Evolutionary conservation across 306 rosid genomes (phyloP), one percentile per base, ranked within the genome.

Genomic region (Corylus avellana): DNA sequence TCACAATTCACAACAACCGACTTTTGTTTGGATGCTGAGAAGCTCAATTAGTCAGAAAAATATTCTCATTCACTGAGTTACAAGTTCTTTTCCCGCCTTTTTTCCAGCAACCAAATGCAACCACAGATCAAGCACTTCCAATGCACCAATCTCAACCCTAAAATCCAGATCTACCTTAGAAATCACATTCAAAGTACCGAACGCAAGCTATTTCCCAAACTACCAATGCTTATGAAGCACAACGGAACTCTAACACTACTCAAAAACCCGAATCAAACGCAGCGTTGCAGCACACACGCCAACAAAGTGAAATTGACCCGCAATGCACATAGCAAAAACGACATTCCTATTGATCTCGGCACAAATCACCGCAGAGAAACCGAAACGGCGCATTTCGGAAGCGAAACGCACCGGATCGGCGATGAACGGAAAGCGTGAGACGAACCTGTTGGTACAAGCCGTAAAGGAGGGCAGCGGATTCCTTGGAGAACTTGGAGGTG

Each of bases 361-460:
- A 66, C 27, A 58, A 58, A 58, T n/a, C 12, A 58, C 25, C 25
- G 6, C n/a, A 58, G 18, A 62, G 27, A 62, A 62, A 32, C 14
- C 32, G 10, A 17, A 67, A 37, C 51, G 17, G 8, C 1, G 51
- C 18, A 46, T 14, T 17, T 17, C 37, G 14, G 46, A 66, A 66
- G 17, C 71, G 25, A 66, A 66, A 48, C 50, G 72, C 71, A 56
- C 29, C 66, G 53, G 79, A 56, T 80, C 81, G 64, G 48, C 8
- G 22, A 7, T 20, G 57, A 35, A 53, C 11, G 4, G 51, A 12
- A 14, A 8, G 12, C 5, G 59, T 58, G n/a, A 7, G 59, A 6
- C 47, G 13, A 77, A 89, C 97, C 98, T 94, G 98, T 55, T 94
- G 93, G 50, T 91, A 86, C 76, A 94, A 82, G 78, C 94, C 96